These are phyloP conservation scores for Chaetomium sp. DNA, from an alignment of 2,329 filamentous ascomycete genomes.

Conservation along the genomic window DNA sequence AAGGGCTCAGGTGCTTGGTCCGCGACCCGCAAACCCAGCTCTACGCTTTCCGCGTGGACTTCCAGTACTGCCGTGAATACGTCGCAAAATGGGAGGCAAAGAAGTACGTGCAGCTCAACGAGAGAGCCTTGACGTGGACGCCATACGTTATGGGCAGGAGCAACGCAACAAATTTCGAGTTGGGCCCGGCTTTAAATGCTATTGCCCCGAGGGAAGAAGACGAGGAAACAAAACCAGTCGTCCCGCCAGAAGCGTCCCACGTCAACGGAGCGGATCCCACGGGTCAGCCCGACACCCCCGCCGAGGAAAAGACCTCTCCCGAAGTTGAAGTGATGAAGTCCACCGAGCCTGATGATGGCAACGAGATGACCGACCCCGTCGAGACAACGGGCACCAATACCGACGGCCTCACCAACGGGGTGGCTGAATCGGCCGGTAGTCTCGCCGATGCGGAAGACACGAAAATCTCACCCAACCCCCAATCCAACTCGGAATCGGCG, in stretches of 20 bases:
- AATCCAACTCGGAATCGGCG: slow-evolving; percentile 19
- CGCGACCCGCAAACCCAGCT: slow-evolving; percentile 80
- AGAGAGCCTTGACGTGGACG: slow-evolving; percentile 81
- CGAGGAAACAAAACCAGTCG: slow-evolving; percentile 37
- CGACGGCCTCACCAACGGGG: slow-evolving; percentile 19
- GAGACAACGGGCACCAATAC: slow-evolving; percentile 25
- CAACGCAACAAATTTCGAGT: slow-evolving; percentile 75
- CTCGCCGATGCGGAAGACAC: slow-evolving; percentile 4
- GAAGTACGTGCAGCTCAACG: slow-evolving; percentile 77
- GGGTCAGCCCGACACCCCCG: slow-evolving; percentile 20
- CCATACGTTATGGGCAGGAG: slow-evolving; percentile 93
- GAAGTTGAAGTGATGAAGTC: slow-evolving; percentile 31
- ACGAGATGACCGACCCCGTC: slow-evolving; percentile 10
- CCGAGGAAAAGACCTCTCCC: slow-evolving; percentile 28
- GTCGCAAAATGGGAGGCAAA: slow-evolving; percentile 86
- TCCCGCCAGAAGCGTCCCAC: slow-evolving; percentile 27
- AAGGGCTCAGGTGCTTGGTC: slow-evolving; percentile 82
- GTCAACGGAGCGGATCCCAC: slow-evolving; percentile 29
- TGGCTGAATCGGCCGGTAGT: no score
- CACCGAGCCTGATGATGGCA: slow-evolving; percentile 32
- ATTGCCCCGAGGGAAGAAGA: slow-evolving; percentile 82
- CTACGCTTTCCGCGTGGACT: slow-evolving; percentile 84
- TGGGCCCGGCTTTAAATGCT: slow-evolving; percentile 72
- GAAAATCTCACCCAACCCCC: slow-evolving; percentile 18
- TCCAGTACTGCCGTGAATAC: slow-evolving; percentile 78